phyloP scores from a whole-genome alignment of 768 basidiomycete species.

The Roridomyces roridus region DNA sequence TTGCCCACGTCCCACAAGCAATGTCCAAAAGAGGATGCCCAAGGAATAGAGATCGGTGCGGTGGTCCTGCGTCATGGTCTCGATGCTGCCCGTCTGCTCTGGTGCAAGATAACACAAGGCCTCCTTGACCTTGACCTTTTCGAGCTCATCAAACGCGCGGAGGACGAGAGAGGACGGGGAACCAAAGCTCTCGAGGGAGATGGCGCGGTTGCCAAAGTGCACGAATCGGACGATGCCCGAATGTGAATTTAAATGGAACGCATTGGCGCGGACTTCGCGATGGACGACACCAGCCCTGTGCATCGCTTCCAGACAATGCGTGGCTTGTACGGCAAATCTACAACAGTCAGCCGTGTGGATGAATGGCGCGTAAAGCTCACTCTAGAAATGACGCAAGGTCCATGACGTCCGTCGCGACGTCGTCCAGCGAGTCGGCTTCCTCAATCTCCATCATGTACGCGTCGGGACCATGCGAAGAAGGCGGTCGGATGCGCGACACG shows the following conservation, averaged over 20 bases:
- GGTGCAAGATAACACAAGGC: conserved; percentile 78
- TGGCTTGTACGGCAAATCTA: conserved; percentile 79
- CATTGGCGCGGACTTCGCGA: conserved; percentile 80
- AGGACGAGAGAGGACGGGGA: conserved; percentile 75
- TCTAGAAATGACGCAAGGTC: conserved; percentile 80
- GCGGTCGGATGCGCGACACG: conserved; percentile 45
- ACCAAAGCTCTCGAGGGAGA: conserved; percentile 73
- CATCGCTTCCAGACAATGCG: conserved; percentile 70
- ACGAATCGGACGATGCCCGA: conserved; percentile 73
- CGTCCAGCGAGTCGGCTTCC: conserved; percentile 53
- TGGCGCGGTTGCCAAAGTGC: conserved; percentile 77
- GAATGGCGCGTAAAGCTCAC: conserved; percentile 45
- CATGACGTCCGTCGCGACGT: conserved; percentile 71
- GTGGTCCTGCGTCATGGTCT: conserved; percentile 75
- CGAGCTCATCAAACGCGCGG: conserved; percentile 61
- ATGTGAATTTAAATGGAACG: conserved; percentile 75
- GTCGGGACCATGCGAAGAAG: conserved; percentile 50
- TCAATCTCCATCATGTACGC: conserved; percentile 55
- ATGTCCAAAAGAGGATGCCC: conserved; percentile 76
- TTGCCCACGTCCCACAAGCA: conserved; percentile 72
- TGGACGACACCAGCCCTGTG: conserved; percentile 71
- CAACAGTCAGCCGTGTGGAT: background rate
- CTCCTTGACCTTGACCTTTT: conserved; percentile 77
- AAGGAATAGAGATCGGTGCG: conserved; percentile 78
- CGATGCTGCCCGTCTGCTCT: conserved; percentile 77